Evolutionary conservation across 2,329 filamentous ascomycete species (phyloP).

Genomic region (Penicillium sp.): DNA sequence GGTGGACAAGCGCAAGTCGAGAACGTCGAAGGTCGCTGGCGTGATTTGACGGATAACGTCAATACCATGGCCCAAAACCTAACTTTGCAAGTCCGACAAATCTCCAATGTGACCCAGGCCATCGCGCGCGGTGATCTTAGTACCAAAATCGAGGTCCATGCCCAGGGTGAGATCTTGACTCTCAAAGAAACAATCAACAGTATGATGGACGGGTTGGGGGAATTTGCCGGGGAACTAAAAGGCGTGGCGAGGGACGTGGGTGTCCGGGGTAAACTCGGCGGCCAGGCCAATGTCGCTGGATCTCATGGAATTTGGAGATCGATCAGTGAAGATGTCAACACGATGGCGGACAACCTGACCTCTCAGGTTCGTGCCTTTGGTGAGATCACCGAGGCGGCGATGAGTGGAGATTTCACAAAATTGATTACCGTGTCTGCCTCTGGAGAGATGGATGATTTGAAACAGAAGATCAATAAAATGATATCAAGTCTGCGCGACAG

Average conservation of each 20-base stretch:
- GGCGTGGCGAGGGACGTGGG: conserved; percentile 90
- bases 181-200: conserved; percentile 95
- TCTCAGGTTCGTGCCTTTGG: conserved; percentile 94
- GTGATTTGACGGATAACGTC: conserved; percentile 61
- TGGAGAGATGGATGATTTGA: conserved; percentile 95
- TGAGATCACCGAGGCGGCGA: conserved; percentile 91
- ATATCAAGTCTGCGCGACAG: conserved; percentile 88
- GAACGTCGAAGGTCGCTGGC: conserved; percentile 62
- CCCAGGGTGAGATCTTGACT: conserved; percentile 85
- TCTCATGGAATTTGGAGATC: conserved; percentile 93
- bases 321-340: conserved; percentile 92
- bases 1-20: conserved; percentile 60
- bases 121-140: conserved; percentile 93
- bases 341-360: conserved; percentile 79
- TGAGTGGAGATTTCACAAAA: conserved; percentile 91
- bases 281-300: conserved; percentile 88
- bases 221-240: conserved; percentile 92
- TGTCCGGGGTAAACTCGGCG: conserved; percentile 94
- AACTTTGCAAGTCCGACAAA: conserved; percentile 70
- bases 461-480: conserved; percentile 98
- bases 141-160: conserved; percentile 88
- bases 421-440: conserved; percentile 92
- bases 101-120: conserved; percentile 86
- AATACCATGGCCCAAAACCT: conserved; percentile 63
- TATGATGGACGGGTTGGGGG: conserved; percentile 90